Evolutionary conservation across 1,284 basidiomycete species (phyloP).

Genomic region (Sporisorium sorghi): DNA sequence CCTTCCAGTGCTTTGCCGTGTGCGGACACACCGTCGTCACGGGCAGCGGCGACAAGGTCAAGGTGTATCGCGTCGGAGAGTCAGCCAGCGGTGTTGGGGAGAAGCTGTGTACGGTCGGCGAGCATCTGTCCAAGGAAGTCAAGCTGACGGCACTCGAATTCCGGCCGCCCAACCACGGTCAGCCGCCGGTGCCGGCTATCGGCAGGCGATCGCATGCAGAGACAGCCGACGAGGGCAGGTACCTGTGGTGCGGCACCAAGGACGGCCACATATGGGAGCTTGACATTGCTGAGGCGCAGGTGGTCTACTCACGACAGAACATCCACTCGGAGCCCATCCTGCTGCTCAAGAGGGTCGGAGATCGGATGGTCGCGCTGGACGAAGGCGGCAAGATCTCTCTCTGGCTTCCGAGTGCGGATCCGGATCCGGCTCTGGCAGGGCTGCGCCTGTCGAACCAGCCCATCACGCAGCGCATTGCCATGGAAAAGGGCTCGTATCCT

Average conservation of each 20-base stretch:
- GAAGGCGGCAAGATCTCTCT: constrained; percentile 66
- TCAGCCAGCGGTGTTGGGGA: constrained; percentile 38
- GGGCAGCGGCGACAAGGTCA: constrained; percentile 56
- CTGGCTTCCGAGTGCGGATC: constrained; percentile 53
- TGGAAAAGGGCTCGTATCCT: constrained; percentile 57
- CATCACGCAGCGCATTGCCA: constrained; percentile 61
- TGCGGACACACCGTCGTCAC: constrained; percentile 52
- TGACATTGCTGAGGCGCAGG: constrained; percentile 51
- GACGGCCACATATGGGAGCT: constrained; percentile 63
- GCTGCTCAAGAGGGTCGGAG: constrained; percentile 55
- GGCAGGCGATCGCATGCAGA: constrained; percentile 39
- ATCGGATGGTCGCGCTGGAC: constrained; percentile 61
- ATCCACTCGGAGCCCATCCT: constrained; percentile 59
- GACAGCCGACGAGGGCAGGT: constrained; percentile 54
- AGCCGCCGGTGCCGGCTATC: constrained; percentile 19
- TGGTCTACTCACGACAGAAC: constrained; percentile 45
- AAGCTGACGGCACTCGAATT: constrained; percentile 56
- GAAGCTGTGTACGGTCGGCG: constrained; percentile 55
- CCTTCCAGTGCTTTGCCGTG: constrained; percentile 50
- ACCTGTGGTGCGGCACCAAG: constrained; percentile 65
- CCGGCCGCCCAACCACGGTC: constrained; percentile 40
- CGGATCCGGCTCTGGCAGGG: constrained; percentile 29
- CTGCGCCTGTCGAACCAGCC: constrained; percentile 54
- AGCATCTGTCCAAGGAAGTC: constrained; percentile 49
- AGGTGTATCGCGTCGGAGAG: constrained; percentile 56